Percentiles rank a stretch among this genome's conserved stretches.
Conservation (phyloP, 202 grass and related monocot genomes). For the Saccharum hybrid region DNA sequence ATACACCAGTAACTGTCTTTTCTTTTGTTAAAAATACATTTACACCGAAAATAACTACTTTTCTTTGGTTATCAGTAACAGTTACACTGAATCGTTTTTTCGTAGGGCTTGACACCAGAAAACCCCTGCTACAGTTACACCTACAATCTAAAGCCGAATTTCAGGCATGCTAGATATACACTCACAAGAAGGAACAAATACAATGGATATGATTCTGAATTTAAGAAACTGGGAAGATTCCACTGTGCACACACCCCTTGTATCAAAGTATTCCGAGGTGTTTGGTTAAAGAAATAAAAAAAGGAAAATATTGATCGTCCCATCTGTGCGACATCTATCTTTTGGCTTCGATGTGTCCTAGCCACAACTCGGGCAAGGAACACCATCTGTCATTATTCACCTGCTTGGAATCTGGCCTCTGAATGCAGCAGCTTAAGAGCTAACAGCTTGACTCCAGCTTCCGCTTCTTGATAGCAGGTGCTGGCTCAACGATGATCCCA, state of each 20-base stretch:
- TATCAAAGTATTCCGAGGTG: slow-evolving; percentile 10
- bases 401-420: slow-evolving; percentile 6
- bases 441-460: slow-evolving; percentile 44
- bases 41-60: slow-evolving; percentile 22
- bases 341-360: not conserved
- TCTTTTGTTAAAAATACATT: slow-evolving; percentile 6
- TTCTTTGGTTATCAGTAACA: slow-evolving; percentile 12
- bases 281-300: slow-evolving; percentile 37
- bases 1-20: not conserved
- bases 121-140: slow-evolving; percentile 34
- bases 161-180: slow-evolving; percentile 42
- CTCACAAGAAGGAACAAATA: slow-evolving; percentile 36
- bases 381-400: slow-evolving; percentile 35
- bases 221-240: slow-evolving; percentile 1
- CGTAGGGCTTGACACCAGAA: not conserved
- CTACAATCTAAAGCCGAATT: slow-evolving; percentile 41
- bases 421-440: slow-evolving; percentile 24
- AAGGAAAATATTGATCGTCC: slow-evolving; percentile 9
- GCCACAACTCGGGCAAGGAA: not conserved
- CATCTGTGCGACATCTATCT: slow-evolving; percentile 23
- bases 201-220: slow-evolving; percentile 20
- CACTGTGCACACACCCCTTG: slow-evolving; percentile 20
- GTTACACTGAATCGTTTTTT: slow-evolving; percentile 31
- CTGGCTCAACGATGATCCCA: slow-evolving; percentile 59
- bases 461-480: slow-evolving; percentile 54